Evolutionary conservation across 2,329 filamentous ascomycete species (phyloP).

Genomic region (Botryotinia convoluta): DNA sequence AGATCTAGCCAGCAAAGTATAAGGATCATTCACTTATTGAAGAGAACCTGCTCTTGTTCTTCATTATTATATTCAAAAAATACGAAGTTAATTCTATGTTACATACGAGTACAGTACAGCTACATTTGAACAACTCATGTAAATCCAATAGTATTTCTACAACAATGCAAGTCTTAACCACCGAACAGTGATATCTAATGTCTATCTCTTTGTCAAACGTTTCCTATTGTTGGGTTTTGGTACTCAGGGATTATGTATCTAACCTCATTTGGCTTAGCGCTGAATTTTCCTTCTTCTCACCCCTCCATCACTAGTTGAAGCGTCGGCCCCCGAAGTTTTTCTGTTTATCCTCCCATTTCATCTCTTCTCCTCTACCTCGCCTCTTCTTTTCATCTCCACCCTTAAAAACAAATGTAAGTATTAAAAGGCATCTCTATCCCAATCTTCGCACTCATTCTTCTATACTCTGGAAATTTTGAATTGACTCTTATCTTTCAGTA

Average conservation of each 20-base stretch:
- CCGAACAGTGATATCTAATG: neutral
- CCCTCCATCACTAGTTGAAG: slow-evolving; percentile 6
- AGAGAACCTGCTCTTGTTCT: neutral
- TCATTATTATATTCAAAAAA: neutral
- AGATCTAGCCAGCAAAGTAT: neutral
- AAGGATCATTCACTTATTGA: neutral
- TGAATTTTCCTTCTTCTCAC: slow-evolving; percentile 16
- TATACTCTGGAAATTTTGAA: neutral
- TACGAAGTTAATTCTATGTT: too few species aligned
- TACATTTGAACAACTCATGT: neutral
- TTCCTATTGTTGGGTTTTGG: slow-evolving; percentile 5
- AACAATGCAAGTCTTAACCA: neutral
- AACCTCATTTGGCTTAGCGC: neutral
- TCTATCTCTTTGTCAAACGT: slow-evolving; percentile 3
- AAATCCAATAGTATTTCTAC: neutral
- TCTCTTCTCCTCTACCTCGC: neutral
- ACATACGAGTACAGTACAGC: neutral
- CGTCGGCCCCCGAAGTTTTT: slow-evolving; percentile 12
- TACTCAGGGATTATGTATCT: neutral
- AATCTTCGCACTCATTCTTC: neutral
- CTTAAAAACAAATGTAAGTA: slow-evolving; percentile 8
- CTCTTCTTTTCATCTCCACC: neutral
- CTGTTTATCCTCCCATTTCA: neutral
- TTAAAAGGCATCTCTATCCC: neutral
- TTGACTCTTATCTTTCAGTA: slow-evolving; percentile 9